Base-by-base conservation (phyloP, 345 rosid species). In the Draba incana region DNA sequence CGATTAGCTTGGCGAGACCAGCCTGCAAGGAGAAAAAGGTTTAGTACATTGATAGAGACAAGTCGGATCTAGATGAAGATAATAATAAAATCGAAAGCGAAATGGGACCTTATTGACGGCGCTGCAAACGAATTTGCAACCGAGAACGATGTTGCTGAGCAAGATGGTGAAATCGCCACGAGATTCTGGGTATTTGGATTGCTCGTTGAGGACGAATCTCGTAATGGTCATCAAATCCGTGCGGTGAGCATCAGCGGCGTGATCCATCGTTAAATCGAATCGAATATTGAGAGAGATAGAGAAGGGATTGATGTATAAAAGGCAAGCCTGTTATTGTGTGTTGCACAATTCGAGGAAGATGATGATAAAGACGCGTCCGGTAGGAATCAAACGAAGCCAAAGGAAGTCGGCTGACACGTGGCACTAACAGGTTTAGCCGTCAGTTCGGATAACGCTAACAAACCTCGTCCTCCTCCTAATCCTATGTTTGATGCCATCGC, bases 191-290 rank as follows among this genome's bases (percentile, higher is more conserved):
- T 91, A 75, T 78, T 84, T 88, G 13, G 97, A 80, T 76, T 91
- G 97, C 80, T 92, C 97, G 73, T 85, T 94, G 73, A 94, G 66
- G 71, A 89, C 98, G 62, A 50, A 83, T 46, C 99, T 85, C 4
- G 97, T 94, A 57, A 94, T 91, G 37, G 99, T 94, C 99, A 94
- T 91, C 88, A 94, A 76, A 80, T 94, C 98, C 38, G 99, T 94
- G 69, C 92, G 83, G 80, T 82, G 60, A 1, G 98, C 97, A 49
- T 94, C 96, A 37, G 93, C 85, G 12, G 80, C 85, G 75, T 91
- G 96, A 79, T 91, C 99, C 99, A 94, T 94, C 70, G 58, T 48
- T 64, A 35, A 33, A 33, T 33, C 37, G 8, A 35, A 35, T 35
- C 39, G 10, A 35, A 8, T 35, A 35, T 8, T 35, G 8, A 20